Base-by-base conservation (phyloP, 768 basidiomycete genomes). In the Phanerodontia chrysosporium region DNA sequence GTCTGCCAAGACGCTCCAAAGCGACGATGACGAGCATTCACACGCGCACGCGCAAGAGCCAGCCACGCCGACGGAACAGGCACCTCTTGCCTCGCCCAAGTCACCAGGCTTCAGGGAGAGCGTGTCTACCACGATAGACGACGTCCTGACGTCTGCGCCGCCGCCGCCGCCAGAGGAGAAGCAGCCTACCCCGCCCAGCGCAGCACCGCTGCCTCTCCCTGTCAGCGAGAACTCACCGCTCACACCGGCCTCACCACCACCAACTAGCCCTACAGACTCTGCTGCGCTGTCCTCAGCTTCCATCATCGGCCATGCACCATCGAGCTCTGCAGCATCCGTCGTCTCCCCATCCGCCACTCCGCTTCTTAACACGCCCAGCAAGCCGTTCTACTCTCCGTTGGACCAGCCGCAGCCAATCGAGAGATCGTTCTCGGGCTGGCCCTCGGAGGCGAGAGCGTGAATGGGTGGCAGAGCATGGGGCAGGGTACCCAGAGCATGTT, bases 381-480 rank as follows among this genome's bases (percentile, higher is more conserved):
- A 13, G 13, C 58, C 64, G 1, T 61, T 70, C 32, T 58, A 61
- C 28, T 64, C 67, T 1, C 74, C 74, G 10, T 63, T 75, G 1
- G 72, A 71, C 22, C 71, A 69, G 44, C 67, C 63, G 22, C 56
- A 67, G 7, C 36, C 59, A 55, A 49, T 73, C 49, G 67, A 71
- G 9, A 75, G 64, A n/a, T 69, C 77, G 32, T 73, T 77, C 65
- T 64, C 79, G 81, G 78, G 57, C 74, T 82, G 24, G 74, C 77
- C 6, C 65, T 81, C 32, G 79, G 79, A 28, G 82, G 76, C 6
- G 82, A 83, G 66, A 68, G 67, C 8, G 66, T 73, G 9, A 70
- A 73, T 1, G 80, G 76, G 18, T 89, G 87, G 86, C 82, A 84
- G 29, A 27, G 39, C 25, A 36, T 39, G 21, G 52, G 10, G 1